Conservation (phyloP, 305 asterid species). For the Fraxinus sp. region DNA sequence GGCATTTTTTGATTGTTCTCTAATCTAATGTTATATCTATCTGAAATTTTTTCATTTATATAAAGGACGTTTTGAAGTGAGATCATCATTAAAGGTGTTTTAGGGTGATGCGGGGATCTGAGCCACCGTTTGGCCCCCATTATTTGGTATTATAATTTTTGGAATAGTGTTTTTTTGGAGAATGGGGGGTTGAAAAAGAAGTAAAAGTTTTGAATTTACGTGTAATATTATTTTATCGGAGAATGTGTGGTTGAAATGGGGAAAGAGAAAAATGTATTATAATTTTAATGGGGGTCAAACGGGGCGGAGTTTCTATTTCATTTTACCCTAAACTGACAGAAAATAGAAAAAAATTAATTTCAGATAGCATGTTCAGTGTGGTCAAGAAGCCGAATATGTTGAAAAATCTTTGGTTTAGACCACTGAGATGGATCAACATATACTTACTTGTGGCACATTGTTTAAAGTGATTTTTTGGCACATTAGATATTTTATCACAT, state of each 20-base stretch:
- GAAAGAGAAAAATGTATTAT: neutral
- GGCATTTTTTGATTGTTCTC: neutral
- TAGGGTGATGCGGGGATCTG: neutral
- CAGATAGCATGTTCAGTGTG: constrained; percentile 5
- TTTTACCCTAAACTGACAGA: constrained; percentile 9
- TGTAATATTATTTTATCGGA: neutral
- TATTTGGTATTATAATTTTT: neutral
- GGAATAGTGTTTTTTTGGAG: neutral
- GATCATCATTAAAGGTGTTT: constrained; percentile 8
- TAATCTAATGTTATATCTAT: neutral
- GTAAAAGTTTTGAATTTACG: neutral
- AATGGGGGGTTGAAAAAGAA: neutral
- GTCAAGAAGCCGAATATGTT: neutral
- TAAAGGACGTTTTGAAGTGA: constrained; percentile 8
- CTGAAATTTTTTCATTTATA: constrained; percentile 12
- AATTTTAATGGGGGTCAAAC: neutral
- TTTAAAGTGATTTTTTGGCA: neutral
- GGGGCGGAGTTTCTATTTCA: constrained; percentile 2
- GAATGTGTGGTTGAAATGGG: neutral
- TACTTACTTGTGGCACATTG: neutral
- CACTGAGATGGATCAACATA: constrained; percentile 1
- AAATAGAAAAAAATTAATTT: constrained; percentile 11
- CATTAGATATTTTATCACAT: constrained; percentile 7
- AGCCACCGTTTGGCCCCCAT: neutral
- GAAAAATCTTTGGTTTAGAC: constrained; percentile 5